A percentile compares a stretch with the other conserved stretches of the same genome.
These are phyloP conservation scores for Sanghuangporus baumii DNA, from an alignment of 1,284 basidiomycete genomes.

Conservation along the genomic window DNA sequence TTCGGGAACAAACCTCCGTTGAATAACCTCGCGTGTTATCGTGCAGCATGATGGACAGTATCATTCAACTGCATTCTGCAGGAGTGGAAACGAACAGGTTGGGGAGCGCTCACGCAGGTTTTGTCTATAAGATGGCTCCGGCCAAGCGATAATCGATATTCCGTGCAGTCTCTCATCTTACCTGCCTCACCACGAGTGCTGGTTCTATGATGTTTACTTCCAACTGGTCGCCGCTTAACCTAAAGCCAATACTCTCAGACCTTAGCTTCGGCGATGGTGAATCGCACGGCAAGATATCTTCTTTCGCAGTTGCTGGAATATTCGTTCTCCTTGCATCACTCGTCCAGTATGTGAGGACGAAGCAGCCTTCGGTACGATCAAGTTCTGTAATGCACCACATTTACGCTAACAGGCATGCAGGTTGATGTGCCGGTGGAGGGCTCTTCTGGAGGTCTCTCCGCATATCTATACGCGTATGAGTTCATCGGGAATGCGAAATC, in stretches of 20 bases:
- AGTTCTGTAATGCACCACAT: background rate
- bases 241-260: background rate
- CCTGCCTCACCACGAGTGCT: background rate
- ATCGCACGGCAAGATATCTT: background rate
- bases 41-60: no score
- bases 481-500: constrained; percentile 6
- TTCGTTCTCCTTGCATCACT: background rate
- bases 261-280: background rate
- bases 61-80: no score
- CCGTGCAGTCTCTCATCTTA: no score
- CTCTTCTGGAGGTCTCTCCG: background rate
- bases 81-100: no score
- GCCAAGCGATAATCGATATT: no score
- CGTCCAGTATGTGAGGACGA: background rate
- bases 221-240: background rate
- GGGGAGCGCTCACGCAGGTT: no score
- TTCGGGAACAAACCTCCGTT: no score
- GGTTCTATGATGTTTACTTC: background rate
- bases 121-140: no score
- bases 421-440: constrained; percentile 1
- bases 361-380: background rate
- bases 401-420: background rate
- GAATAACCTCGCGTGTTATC: no score
- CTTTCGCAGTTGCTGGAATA: background rate
- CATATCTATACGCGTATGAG: constrained; percentile 6